Evolutionary conservation across 768 basidiomycete genomes (phyloP).

Genomic region (Trametes villosa): DNA sequence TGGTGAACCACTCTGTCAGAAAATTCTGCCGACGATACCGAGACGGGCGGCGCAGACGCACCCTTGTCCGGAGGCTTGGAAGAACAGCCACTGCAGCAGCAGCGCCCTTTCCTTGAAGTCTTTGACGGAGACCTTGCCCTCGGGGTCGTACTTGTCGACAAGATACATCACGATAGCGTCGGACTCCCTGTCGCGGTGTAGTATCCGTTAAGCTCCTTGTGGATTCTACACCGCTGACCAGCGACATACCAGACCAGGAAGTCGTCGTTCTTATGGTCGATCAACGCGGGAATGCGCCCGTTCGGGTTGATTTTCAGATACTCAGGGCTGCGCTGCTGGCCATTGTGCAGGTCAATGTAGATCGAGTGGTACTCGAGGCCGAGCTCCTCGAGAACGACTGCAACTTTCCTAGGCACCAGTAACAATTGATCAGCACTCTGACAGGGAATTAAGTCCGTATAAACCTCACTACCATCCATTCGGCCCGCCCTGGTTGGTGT

Average conservation of each 20-base stretch:
- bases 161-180: too few relatives aligned
- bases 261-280: constrained; percentile 37
- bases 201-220: too few relatives aligned
- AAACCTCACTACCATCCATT: too few relatives aligned
- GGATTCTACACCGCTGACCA: too few relatives aligned
- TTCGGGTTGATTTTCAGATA: constrained; percentile 36
- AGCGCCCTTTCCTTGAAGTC: neutral
- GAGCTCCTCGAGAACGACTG: constrained; percentile 32
- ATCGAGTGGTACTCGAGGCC: constrained; percentile 33
- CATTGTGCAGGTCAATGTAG: constrained; percentile 26
- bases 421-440: too few relatives aligned
- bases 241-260: constrained; percentile 35
- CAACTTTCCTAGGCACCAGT: constrained; percentile 31
- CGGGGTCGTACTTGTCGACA: constrained; percentile 44
- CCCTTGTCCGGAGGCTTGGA: constrained; percentile 31
- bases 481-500: too few relatives aligned
- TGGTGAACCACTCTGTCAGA: neutral
- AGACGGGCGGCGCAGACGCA: constrained; percentile 9
- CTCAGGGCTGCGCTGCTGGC: constrained; percentile 32
- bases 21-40: neutral
- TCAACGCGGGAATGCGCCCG: constrained; percentile 41
- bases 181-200: too few relatives aligned
- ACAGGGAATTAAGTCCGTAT: too few relatives aligned
- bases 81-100: constrained; percentile 46
- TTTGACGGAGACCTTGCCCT: constrained; percentile 32